Evolutionary conservation across 192 early-diverging fungal genomes (phyloP).

Genomic region (Pilaira anomala): DNA sequence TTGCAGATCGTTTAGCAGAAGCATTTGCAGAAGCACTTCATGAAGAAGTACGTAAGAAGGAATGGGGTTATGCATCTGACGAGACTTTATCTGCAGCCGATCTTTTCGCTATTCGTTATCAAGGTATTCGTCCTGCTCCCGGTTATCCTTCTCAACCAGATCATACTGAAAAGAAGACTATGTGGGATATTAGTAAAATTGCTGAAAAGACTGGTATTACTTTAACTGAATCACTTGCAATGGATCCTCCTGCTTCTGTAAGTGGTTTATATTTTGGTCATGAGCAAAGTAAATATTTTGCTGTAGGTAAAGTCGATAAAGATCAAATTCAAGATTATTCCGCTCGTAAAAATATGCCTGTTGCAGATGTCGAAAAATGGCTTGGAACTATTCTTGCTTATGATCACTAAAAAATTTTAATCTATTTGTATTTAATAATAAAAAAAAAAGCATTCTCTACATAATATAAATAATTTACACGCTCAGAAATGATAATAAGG

Average conservation of each 20-base stretch:
- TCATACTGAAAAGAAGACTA: slow-evolving; percentile 89
- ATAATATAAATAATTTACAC: too few relatives aligned
- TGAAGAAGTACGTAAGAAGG: slow-evolving; percentile 79
- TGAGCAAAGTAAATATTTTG: slow-evolving; percentile 84
- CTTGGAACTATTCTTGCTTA: slow-evolving; percentile 74
- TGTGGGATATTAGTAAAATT: slow-evolving; percentile 89
- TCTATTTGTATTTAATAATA: too few relatives aligned
- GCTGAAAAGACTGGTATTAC: slow-evolving; percentile 76
- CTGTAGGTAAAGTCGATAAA: slow-evolving; percentile 90
- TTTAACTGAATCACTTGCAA: slow-evolving; percentile 91
- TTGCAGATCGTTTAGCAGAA: slow-evolving; percentile 93
- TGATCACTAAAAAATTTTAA: slow-evolving; percentile 34
- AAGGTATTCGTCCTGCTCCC: slow-evolving; percentile 92
- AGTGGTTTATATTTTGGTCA: slow-evolving; percentile 71
- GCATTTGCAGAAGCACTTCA: slow-evolving; percentile 89
- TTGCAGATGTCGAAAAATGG: slow-evolving; percentile 73
- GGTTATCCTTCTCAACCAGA: slow-evolving; percentile 96
- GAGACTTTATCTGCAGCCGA: slow-evolving; percentile 77
- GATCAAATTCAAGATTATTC: slow-evolving; percentile 87
- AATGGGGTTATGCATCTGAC: slow-evolving; percentile 85
- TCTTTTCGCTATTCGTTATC: slow-evolving; percentile 88
- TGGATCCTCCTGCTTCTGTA: slow-evolving; percentile 90
- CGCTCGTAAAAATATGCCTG: slow-evolving; percentile 58
- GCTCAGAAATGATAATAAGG: too few relatives aligned
- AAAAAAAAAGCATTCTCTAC: too few relatives aligned